Evolutionary conservation across 768 basidiomycete species (phyloP), one percentile per base, ranked within the genome.

Genomic region (Gelatoporia subvermispora): DNA sequence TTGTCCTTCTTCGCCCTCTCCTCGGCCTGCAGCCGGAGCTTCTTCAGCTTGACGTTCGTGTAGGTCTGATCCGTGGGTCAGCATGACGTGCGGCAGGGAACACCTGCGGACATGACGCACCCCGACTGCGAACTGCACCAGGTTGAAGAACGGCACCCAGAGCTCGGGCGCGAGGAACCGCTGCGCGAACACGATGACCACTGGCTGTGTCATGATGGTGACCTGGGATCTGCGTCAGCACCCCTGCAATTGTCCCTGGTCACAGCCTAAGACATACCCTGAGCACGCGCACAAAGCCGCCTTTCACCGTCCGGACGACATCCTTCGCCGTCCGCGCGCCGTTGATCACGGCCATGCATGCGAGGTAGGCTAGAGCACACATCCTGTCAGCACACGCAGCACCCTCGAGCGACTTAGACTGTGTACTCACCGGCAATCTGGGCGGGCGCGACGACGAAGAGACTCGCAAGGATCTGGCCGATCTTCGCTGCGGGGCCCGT

Each of bases 81-180:
- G 49, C 15, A 35, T 13, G 43, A 56, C 24, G 42, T 16, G 13
- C 18, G 28, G 39, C 25, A 38, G 8, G 47, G 25, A 45, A 48
- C 21, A 24, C 1, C 5, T 31, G 40, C 16, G 21, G 2, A 23
- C 18, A 22, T 35, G 25, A 71, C 85, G 58, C 60, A 90, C 89
- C 18, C 89, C 89, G 11, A 89, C 72, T 18, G 79, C 63, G 62
- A 93, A 91, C 62, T 83, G 80, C 36, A 93, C 70, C 31, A 77
- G 57, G 64, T 84, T 91, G 76, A 93, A 93, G 71, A 88, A 94
- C 8, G 87, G 86, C 0, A 88, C 86, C 90, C 91, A 92, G 38
- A 91, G 73, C 85, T 91, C 85, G 18, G 85, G 73, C 11, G 92
- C 79, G 37, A 94, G 67, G 64, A 85, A 90, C 51, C 73, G 82